A percentile compares a stretch with the other conserved stretches of the same genome.
These are phyloP conservation scores for Tuber aestivum DNA, from an alignment of 495 filamentous ascomycete genomes.

Conservation along the genomic window DNA sequence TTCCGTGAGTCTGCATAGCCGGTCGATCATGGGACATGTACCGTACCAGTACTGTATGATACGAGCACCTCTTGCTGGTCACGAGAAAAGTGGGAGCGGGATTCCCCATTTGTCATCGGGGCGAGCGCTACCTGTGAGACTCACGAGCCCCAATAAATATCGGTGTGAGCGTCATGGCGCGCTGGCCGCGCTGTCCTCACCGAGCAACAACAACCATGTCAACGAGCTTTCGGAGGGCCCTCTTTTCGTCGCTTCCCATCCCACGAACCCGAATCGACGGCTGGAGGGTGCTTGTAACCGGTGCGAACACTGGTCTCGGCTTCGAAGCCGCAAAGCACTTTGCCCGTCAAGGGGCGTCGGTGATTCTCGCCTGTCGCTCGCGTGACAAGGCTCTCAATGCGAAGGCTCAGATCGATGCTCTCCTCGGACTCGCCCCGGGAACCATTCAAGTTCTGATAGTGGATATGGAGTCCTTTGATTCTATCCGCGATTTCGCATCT, in stretches of 20 bases:
- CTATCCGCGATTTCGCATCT: slow-evolving; percentile 45
- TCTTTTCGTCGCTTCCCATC: background rate
- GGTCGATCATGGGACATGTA: background rate
- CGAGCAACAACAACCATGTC: background rate
- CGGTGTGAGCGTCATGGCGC: background rate
- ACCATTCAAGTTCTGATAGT: slow-evolving; percentile 54
- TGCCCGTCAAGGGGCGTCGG: slow-evolving; percentile 43
- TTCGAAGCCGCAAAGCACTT: slow-evolving; percentile 49
- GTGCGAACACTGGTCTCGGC: slow-evolving; percentile 51
- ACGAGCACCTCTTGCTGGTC: background rate
- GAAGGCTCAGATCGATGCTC: slow-evolving; percentile 44
- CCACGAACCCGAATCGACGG: slow-evolving; percentile 8
- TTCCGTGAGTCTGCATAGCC: background rate
- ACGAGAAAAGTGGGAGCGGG: background rate
- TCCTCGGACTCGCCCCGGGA: slow-evolving; percentile 37
- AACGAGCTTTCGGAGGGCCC: background rate
- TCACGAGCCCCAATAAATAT: too few species aligned
- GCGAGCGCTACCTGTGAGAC: background rate
- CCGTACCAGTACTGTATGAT: too few species aligned
- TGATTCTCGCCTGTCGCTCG: slow-evolving; percentile 50
- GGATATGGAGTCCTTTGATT: slow-evolving; percentile 53
- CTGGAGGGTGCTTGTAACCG: slow-evolving; percentile 52
- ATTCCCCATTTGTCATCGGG: background rate
- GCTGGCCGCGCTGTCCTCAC: background rate
- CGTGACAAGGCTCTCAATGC: slow-evolving; percentile 47